A percentile compares a stretch with the other conserved stretches of the same genome.
phyloP scores from a whole-genome alignment of 768 basidiomycete genomes.

The Termitomyces sp. region DNA sequence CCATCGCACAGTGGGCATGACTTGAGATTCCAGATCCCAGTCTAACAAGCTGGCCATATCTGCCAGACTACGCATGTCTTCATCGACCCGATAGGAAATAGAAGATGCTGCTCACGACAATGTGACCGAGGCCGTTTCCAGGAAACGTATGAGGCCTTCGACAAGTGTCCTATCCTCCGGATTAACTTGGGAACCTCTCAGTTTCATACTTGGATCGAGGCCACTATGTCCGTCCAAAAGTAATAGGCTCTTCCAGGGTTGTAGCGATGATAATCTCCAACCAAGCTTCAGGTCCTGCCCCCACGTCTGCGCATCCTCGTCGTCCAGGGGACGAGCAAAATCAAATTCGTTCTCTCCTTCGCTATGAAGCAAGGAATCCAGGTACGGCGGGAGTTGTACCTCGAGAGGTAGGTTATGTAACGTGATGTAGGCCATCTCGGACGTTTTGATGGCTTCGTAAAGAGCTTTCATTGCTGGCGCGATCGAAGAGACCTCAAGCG shows the following conservation, averaged over 20 bases:
- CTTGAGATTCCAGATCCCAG: slow-evolving; percentile 77
- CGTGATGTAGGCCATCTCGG: slow-evolving; percentile 71
- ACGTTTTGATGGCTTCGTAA: slow-evolving; percentile 73
- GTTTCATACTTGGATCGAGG: slow-evolving; percentile 53
- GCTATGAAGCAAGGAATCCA: slow-evolving; percentile 65
- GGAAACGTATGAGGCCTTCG: slow-evolving; percentile 68
- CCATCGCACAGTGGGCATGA: slow-evolving; percentile 90
- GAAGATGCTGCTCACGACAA: slow-evolving; percentile 53
- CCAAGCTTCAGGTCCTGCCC: slow-evolving; percentile 65
- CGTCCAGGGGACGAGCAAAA: slow-evolving; percentile 42
- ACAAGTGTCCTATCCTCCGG: slow-evolving; percentile 64
- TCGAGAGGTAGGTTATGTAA: slow-evolving; percentile 79
- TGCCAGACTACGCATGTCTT: slow-evolving; percentile 43
- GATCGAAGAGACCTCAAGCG: slow-evolving; percentile 63
- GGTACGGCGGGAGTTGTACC: slow-evolving; percentile 79
- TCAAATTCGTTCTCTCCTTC: slow-evolving; percentile 51
- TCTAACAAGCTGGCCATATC: slow-evolving; percentile 79
- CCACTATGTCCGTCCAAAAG: slow-evolving; percentile 59
- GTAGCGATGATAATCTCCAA: slow-evolving; percentile 67
- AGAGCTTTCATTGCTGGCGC: slow-evolving; percentile 76
- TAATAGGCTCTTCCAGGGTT: slow-evolving; percentile 91
- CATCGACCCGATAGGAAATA: neutral
- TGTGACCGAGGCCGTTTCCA: slow-evolving; percentile 68
- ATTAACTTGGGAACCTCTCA: slow-evolving; percentile 52
- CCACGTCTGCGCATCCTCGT: slow-evolving; percentile 52